A percentile compares a stretch with the other conserved stretches of the same genome.
phyloP scores from a whole-genome alignment of 805 yeast genomes.

The Yarrowia sp. region DNA sequence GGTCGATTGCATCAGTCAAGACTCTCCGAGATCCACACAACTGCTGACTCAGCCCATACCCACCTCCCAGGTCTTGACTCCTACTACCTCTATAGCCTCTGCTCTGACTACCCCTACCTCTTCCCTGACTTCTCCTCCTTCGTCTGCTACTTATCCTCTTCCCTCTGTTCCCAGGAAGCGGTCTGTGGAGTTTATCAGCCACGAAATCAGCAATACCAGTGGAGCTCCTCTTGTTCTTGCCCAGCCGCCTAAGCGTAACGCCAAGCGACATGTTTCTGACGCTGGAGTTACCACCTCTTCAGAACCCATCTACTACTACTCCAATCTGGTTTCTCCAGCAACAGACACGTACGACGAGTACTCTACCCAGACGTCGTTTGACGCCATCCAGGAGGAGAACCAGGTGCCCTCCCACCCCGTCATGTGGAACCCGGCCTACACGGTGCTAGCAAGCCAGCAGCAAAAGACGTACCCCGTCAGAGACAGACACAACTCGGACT shows the following conservation, averaged over 20 bases:
- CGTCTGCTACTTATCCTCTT: conserved; percentile 13
- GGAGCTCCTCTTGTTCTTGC: conserved; percentile 19
- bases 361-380: neutral
- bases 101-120: neutral
- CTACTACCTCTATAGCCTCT: conserved; percentile 1
- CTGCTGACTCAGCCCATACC: conserved; percentile 23
- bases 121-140: neutral
- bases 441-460: neutral
- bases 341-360: conserved; percentile 14
- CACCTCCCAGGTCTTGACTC: neutral
- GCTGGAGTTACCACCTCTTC: neutral
- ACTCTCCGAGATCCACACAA: conserved; percentile 10
- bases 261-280: conserved; percentile 14
- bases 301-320: conserved; percentile 18
- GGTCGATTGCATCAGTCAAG: neutral
- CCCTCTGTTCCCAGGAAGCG: conserved; percentile 1
- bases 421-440: conserved; percentile 23
- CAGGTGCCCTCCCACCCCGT: neutral
- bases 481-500: conserved; percentile 23
- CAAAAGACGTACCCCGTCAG: neutral
- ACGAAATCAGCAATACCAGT: conserved; percentile 3
- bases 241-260: conserved; percentile 10
- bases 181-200: conserved; percentile 16
- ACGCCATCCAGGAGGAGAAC: neutral
- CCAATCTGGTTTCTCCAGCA: conserved; percentile 14